Conservation (phyloP, 106 monocot species). For the Acanthochlamys bracteata region DNA sequence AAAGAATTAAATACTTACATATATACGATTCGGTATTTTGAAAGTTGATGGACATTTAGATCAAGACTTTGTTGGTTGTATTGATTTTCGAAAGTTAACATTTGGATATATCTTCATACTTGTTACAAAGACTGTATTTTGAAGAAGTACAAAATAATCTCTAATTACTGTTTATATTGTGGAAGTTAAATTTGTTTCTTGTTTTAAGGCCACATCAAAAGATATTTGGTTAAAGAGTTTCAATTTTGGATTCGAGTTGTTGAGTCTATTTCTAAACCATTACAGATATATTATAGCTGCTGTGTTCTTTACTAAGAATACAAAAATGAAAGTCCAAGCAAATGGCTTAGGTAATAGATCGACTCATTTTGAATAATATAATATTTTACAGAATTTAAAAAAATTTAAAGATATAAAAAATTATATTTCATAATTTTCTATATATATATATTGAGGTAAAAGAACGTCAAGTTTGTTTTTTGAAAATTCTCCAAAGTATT, state of each 20-base stretch:
- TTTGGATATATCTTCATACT: not conserved
- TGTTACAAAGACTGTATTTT: not conserved
- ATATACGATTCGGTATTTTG: not conserved
- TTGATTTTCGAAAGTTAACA: not conserved
- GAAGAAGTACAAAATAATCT: not conserved
- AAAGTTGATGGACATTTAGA: conserved; percentile 1
- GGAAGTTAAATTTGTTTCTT: not conserved
- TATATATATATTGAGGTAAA: too few species aligned
- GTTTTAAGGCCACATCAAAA: not conserved
- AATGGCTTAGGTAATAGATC: too few species aligned
- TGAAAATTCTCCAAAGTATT: too few species aligned
- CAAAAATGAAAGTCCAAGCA: not conserved
- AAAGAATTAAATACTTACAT: not conserved
- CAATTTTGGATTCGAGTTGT: not conserved
- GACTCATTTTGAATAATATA: too few species aligned
- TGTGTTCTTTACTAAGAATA: conserved; percentile 2
- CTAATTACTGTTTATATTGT: not conserved
- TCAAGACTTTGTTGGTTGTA: not conserved
- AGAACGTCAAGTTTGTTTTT: too few species aligned
- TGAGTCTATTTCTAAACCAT: not conserved
- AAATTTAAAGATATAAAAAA: too few species aligned
- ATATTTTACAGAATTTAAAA: too few species aligned
- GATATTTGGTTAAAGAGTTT: conserved; percentile 1
- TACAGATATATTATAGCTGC: conserved; percentile 8
- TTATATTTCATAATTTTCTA: too few species aligned